Conservation (phyloP, 805 yeast species). For the Candida nemodendra region DNA sequence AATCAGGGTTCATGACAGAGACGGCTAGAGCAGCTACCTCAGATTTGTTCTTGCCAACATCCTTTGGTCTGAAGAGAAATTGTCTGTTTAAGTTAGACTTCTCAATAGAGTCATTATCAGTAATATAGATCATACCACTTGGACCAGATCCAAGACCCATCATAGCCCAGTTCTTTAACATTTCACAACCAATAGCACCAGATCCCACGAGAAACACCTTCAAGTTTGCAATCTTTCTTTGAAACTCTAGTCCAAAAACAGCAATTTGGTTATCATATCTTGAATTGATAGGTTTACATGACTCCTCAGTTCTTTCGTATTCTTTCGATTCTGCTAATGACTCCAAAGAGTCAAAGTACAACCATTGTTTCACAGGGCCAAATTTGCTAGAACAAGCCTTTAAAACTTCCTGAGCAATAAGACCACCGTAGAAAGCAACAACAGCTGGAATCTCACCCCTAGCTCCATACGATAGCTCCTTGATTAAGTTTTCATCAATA, state of each 20-base stretch:
- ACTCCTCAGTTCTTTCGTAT: conserved; percentile 64
- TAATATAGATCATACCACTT: conserved; percentile 76
- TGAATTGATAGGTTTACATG: conserved; percentile 71
- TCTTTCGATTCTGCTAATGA: conserved; percentile 66
- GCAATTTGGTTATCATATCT: conserved; percentile 97
- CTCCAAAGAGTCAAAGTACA: conserved; percentile 93
- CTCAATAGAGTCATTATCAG: conserved; percentile 95
- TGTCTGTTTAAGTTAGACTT: conserved; percentile 95
- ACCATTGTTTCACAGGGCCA: conserved; percentile 86
- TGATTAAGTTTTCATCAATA: conserved; percentile 63
- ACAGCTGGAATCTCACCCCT: conserved; percentile 90
- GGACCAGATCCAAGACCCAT: conserved; percentile 94
- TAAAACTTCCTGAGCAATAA: conserved; percentile 93
- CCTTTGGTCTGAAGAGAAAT: conserved; percentile 89
- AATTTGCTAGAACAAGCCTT: conserved; percentile 95
- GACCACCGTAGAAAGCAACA: conserved; percentile 88
- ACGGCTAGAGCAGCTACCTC: conserved; percentile 90
- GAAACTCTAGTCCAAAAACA: conserved; percentile 81
- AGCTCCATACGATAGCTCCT: conserved; percentile 78
- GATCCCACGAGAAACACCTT: conserved; percentile 91
- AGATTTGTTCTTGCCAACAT: conserved; percentile 89
- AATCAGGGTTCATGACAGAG: conserved; percentile 78
- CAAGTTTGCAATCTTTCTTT: conserved; percentile 68
- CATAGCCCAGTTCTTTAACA: conserved; percentile 97
- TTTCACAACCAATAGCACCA: conserved; percentile 99